phyloP scores from a whole-genome alignment of 305 asterid genomes.

The Fraxinus sp. region DNA sequence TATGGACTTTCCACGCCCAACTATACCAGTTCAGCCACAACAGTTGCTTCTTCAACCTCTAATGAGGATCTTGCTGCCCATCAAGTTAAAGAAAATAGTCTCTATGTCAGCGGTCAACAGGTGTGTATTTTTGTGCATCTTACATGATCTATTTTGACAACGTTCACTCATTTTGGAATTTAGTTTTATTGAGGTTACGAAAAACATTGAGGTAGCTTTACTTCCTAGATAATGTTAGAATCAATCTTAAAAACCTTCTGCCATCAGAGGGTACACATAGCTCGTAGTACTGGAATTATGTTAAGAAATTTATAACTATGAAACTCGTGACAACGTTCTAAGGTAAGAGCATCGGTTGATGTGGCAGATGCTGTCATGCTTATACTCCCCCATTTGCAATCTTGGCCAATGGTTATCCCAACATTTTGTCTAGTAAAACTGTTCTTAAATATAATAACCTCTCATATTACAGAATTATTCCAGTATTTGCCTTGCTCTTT shows the following conservation, averaged over 20 bases:
- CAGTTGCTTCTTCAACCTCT: conserved; percentile 62
- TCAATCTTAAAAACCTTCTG: neutral
- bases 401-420: neutral
- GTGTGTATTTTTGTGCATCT: conserved; percentile 35
- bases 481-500: neutral
- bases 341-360: neutral
- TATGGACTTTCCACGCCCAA: conserved; percentile 62
- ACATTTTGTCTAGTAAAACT: neutral
- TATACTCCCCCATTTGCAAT: neutral
- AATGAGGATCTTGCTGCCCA: conserved; percentile 61
- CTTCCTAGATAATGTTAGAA: neutral
- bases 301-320: neutral
- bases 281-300: neutral
- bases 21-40: conserved; percentile 53
- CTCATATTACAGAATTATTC: neutral
- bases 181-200: neutral
- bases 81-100: conserved; percentile 64
- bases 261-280: neutral
- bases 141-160: conserved; percentile 6
- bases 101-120: conserved; percentile 72
- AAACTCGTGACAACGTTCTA: neutral
- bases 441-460: neutral
- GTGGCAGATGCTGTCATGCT: neutral
- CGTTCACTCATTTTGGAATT: neutral
- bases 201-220: neutral